Evolutionary conservation across 2,329 filamentous ascomycete genomes (phyloP), one percentile per base, ranked within the genome.

Genomic region (Raffaelea albimanens): DNA sequence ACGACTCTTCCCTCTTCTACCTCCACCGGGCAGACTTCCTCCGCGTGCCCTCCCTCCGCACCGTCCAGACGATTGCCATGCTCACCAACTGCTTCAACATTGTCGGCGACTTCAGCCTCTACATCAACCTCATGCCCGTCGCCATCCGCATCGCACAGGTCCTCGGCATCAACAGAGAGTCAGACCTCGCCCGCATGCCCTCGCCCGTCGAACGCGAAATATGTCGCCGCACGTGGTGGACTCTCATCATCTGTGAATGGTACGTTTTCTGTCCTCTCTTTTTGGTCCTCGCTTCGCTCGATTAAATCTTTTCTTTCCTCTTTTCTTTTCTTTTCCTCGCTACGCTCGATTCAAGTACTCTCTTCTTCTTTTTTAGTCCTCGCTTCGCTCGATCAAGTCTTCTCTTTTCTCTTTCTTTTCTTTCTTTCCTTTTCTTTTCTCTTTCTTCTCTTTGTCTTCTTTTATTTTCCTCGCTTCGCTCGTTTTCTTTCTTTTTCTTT

Each of bases 61-160:
- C 43, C 7, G 47, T 49, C 38, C 47, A 45, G 23, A n/a, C 47
- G 11, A 39, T 39, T 29, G 47, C 47, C 20, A 33, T 49, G 10
- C 31, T 49, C 19, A 22, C 23, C 20, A 39, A 19, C 19, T 36
- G 23, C 19, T 49, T 49, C n/a, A 23, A 20, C 29, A 49, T 10
- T 22, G 16, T 49, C 7, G 47, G 47, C 25, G 47, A 49, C 47
- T 31, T 58, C 54, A 2, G 38, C 50, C 5, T 54, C 18, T 40
- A 44, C 40, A 10, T 41, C 34, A 31, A 14, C 29, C 10, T 36
- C 18, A 34, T 34, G 9, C 31, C 31, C 31, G 16, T 34, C 7
- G 43, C 31, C 29, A 13, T 44, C 8, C 18, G 43, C 8, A 21
- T 23, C 5, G 43, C 29, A 13, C 43, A 44, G 31, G 13, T n/a